Conservation (phyloP, 2,329 filamentous ascomycete species). For the Penicillium sp. region DNA sequence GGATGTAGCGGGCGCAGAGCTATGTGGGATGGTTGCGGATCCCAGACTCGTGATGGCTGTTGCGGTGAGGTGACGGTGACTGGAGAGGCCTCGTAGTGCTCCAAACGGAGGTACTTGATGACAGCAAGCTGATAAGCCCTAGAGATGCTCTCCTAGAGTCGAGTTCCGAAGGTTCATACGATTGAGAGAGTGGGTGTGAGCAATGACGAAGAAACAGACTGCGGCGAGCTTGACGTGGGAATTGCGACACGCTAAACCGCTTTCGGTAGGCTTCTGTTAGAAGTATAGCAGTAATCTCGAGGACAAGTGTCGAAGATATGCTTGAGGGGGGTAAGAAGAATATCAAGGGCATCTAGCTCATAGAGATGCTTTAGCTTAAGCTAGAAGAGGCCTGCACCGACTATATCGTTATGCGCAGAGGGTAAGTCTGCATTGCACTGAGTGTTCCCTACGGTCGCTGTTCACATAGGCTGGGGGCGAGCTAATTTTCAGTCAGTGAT, state of each 20-base stretch:
- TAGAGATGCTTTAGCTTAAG: not conserved
- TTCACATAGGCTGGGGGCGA: too few relatives aligned
- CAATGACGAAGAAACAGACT: conserved; percentile 51
- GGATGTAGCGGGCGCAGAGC: not conserved
- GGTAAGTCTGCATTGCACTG: too few relatives aligned
- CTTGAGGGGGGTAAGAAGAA: not conserved
- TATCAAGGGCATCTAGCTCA: not conserved
- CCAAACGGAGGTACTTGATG: too few relatives aligned
- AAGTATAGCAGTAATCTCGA: conserved; percentile 1
- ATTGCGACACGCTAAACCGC: conserved; percentile 16
- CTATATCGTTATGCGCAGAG: not conserved
- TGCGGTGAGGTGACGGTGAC: not conserved
- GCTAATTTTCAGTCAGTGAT: too few relatives aligned
- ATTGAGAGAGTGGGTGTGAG: conserved; percentile 40
- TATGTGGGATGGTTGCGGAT: not conserved
- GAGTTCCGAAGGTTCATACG: not conserved
- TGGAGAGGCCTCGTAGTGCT: not conserved
- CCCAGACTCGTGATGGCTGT: too few relatives aligned
- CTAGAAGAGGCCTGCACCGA: too few relatives aligned
- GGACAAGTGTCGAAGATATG: too few relatives aligned
- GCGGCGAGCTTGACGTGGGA: not conserved
- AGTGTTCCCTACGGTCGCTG: too few relatives aligned
- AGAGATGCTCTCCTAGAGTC: not conserved
- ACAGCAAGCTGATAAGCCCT: too few relatives aligned
- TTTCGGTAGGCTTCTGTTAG: not conserved